Conservation (phyloP, 164 flowering plant genomes). For the Vitis riparia region DNA sequence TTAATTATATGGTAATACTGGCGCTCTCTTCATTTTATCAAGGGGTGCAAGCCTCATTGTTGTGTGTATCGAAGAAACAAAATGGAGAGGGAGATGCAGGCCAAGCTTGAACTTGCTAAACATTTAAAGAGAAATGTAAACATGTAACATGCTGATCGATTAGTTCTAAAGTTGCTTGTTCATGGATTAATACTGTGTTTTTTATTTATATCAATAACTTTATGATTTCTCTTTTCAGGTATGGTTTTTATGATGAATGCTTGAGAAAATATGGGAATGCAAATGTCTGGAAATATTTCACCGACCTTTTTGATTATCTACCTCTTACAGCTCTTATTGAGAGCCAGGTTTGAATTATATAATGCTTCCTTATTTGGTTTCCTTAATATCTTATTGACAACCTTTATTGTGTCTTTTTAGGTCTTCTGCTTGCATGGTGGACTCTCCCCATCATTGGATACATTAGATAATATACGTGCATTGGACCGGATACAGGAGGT, state of each 20-base stretch:
- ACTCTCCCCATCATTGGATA: slow-evolving; percentile 82
- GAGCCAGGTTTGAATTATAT: slow-evolving; percentile 59
- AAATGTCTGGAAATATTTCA: slow-evolving; percentile 85
- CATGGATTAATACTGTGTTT: not conserved
- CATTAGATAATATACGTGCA: slow-evolving; percentile 73
- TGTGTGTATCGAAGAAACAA: too few species aligned
- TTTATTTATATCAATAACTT: not conserved
- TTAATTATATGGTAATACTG: too few species aligned
- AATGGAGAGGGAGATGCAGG: too few species aligned
- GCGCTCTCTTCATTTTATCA: too few species aligned
- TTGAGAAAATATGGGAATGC: slow-evolving; percentile 83
- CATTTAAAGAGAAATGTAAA: not conserved
- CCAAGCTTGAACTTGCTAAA: not conserved
- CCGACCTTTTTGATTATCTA: slow-evolving; percentile 85
- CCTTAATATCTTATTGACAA: not conserved
- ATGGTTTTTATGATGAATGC: slow-evolving; percentile 79
- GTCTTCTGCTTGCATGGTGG: slow-evolving; percentile 90
- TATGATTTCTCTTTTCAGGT: slow-evolving; percentile 32
- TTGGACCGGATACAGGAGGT: slow-evolving; percentile 91
- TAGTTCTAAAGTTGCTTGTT: too few species aligned
- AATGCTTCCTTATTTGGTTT: not conserved
- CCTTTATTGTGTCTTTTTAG: slow-evolving; percentile 23
- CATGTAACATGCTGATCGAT: not conserved
- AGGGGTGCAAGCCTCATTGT: too few species aligned
- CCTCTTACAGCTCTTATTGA: slow-evolving; percentile 85